phyloP scores from a whole-genome alignment of 2,329 filamentous ascomycete genomes.

The Ascomycota sp. region DNA sequence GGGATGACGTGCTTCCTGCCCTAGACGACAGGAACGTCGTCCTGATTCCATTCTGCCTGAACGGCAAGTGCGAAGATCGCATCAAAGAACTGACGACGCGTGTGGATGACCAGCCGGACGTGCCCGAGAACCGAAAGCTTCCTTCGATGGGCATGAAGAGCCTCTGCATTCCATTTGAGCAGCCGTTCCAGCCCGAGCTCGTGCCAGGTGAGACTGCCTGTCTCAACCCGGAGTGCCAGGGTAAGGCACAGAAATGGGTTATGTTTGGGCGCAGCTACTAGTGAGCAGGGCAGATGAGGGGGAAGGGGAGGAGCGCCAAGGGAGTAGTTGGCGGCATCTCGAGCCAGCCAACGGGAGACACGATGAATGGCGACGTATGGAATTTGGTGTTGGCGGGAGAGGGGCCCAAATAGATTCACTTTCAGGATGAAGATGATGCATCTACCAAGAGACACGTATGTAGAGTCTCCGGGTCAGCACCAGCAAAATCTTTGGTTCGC shows the following conservation, averaged over 20 bases:
- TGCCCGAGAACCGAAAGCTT: slow-evolving; percentile 30
- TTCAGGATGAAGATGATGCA: not conserved
- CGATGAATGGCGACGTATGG: not conserved
- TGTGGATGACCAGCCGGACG: slow-evolving; percentile 37
- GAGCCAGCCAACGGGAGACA: not conserved
- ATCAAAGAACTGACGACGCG: slow-evolving; percentile 85
- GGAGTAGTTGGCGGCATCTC: not conserved
- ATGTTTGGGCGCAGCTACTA: slow-evolving; percentile 71
- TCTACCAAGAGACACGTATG: not conserved
- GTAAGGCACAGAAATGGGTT: slow-evolving; percentile 64
- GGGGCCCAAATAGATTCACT: too few relatives aligned
- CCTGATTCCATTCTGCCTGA: slow-evolving; percentile 76
- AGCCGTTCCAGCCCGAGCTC: slow-evolving; percentile 49
- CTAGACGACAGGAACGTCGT: slow-evolving; percentile 86
- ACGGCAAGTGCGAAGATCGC: slow-evolving; percentile 67
- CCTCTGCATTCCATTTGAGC: slow-evolving; percentile 57
- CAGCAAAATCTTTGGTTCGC: slow-evolving; percentile 61
- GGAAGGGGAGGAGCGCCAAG: not conserved
- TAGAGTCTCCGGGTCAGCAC: slow-evolving; percentile 29
- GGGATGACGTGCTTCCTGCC: slow-evolving; percentile 78
- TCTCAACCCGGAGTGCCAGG: slow-evolving; percentile 67
- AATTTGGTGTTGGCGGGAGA: too few relatives aligned
- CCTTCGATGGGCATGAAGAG: slow-evolving; percentile 48
- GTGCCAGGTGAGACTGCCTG: slow-evolving; percentile 73
- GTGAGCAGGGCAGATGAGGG: not conserved